Base-by-base conservation (phyloP, 1,284 basidiomycete genomes). In the Kwoniella shivajii region DNA sequence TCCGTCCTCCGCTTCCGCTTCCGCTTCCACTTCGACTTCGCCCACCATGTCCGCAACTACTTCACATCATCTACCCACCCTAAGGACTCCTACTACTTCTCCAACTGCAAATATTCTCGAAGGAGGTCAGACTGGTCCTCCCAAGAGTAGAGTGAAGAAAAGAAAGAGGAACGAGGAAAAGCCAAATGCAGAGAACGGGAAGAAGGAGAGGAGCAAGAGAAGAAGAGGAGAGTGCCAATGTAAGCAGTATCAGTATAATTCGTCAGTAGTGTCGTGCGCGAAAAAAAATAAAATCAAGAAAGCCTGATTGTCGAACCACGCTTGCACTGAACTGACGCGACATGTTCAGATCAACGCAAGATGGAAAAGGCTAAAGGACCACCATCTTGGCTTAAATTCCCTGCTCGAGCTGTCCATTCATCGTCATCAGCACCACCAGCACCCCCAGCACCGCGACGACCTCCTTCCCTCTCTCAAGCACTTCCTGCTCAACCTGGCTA, bases 211-310 rank as follows among this genome's bases (percentile, higher is more conserved):
- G 36, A 53, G 44, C 26, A 50, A 27, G 10, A 29, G 54, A 31
- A 18, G 59, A 20, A 41, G 54, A 45, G 59, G 59, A n/a, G 43
- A 50, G 26, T 31, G 43, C 14, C 49, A 47, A 14, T 55, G 57
- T 59, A 16, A 29, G 55, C 46, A 6, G 3, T 24, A 4, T 27
- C 27, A 20, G 10, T 10, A 13, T 13, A n/a, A n/a, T n/a, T n/a
- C n/a, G n/a, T n/a, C n/a, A n/a, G n/a, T n/a, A n/a, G n/a, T n/a
- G n/a, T n/a, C n/a, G n/a, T n/a, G n/a, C n/a, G n/a, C n/a, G n/a
- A n/a, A n/a, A n/a, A n/a, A n/a, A n/a, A n/a, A n/a, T n/a, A n/a
- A n/a, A n/a, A n/a, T n/a, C n/a, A n/a, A n/a, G n/a, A n/a, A n/a
- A n/a, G n/a, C n/a, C n/a, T n/a, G n/a, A n/a, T n/a, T n/a, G n/a